Conservation (phyloP, 2,329 filamentous ascomycete species). For the Fusarium equiseti region DNA sequence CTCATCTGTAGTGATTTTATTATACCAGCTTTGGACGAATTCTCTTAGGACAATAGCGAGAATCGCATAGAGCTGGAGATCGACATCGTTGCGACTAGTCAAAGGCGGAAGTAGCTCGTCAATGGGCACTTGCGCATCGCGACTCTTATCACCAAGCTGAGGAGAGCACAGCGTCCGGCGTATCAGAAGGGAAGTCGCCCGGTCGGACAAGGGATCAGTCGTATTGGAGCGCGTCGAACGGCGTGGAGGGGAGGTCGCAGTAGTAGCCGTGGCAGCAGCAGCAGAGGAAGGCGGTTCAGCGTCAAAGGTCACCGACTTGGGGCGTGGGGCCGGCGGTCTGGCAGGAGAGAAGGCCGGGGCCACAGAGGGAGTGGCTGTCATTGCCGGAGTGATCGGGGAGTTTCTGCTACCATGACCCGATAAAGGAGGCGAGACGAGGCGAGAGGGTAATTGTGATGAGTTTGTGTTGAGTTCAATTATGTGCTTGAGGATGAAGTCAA, state of each 20-base stretch:
- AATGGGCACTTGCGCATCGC: slow-evolving; percentile 66
- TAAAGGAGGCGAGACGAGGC: background rate
- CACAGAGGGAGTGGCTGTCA: slow-evolving; percentile 45
- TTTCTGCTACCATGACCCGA: slow-evolving; percentile 47
- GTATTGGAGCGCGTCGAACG: slow-evolving; percentile 52
- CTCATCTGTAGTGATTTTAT: slow-evolving; percentile 90
- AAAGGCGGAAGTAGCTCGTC: slow-evolving; percentile 88
- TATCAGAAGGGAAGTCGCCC: slow-evolving; percentile 83
- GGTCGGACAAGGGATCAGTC: slow-evolving; percentile 75
- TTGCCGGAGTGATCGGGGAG: slow-evolving; percentile 42
- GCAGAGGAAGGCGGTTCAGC: slow-evolving; percentile 44
- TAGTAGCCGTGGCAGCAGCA: slow-evolving; percentile 11
- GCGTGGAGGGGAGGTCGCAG: slow-evolving; percentile 43
- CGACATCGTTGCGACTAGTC: slow-evolving; percentile 93
- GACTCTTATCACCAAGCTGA: slow-evolving; percentile 69
- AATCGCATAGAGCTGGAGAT: slow-evolving; percentile 92
- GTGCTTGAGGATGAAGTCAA: slow-evolving; percentile 34
- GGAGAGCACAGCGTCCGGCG: slow-evolving; percentile 87
- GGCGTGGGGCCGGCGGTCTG: slow-evolving; percentile 40
- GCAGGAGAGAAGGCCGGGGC: slow-evolving; percentile 40
- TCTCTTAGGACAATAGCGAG: slow-evolving; percentile 91
- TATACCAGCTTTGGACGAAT: slow-evolving; percentile 94
- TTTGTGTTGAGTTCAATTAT: slow-evolving; percentile 4
- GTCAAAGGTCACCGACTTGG: slow-evolving; percentile 42
- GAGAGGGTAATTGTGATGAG: background rate